Conservation (phyloP, 2,329 filamentous ascomycete species). For the Cadophora sp. region DNA sequence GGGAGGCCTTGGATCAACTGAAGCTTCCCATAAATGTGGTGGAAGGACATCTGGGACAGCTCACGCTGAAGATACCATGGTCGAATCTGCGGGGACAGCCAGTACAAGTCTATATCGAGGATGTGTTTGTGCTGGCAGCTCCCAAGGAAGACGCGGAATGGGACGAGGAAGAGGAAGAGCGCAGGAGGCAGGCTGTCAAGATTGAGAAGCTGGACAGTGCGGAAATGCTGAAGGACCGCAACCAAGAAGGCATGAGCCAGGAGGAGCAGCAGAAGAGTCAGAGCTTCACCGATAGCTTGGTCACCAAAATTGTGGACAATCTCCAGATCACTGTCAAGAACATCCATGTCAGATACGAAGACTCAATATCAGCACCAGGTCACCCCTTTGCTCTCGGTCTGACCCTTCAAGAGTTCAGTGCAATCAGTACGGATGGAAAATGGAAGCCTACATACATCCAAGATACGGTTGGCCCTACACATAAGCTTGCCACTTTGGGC, state of each 20-base stretch:
- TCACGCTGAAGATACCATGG: slow-evolving; percentile 95
- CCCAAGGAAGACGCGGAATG: slow-evolving; percentile 96
- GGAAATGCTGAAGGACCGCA: slow-evolving; percentile 90
- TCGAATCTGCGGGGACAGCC: slow-evolving; percentile 95
- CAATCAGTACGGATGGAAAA: slow-evolving; percentile 91
- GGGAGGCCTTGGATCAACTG: slow-evolving; percentile 95
- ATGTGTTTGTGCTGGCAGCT: slow-evolving; percentile 94
- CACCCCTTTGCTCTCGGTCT: slow-evolving; percentile 94
- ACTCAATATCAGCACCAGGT: slow-evolving; percentile 91
- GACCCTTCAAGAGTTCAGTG: slow-evolving; percentile 95
- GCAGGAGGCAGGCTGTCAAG: slow-evolving; percentile 87
- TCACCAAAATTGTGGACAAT: slow-evolving; percentile 98
- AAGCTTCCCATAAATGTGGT: slow-evolving; percentile 96
- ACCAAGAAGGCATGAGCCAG: slow-evolving; percentile 88
- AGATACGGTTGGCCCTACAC: slow-evolving; percentile 79
- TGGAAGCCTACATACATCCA: slow-evolving; percentile 98
- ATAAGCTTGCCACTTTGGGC: slow-evolving; percentile 92
- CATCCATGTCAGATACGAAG: slow-evolving; percentile 97
- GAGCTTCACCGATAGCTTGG: slow-evolving; percentile 93
- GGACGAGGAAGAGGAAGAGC: slow-evolving; percentile 90
- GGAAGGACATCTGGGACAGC: slow-evolving; percentile 89
- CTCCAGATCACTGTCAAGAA: slow-evolving; percentile 98
- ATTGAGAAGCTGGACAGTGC: slow-evolving; percentile 99
- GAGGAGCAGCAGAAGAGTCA: slow-evolving; percentile 98
- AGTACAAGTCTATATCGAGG: slow-evolving; percentile 93